A percentile compares a stretch with the other conserved stretches of the same genome.
phyloP scores from a whole-genome alignment of 768 basidiomycete species.

The Serendipita sp. region DNA sequence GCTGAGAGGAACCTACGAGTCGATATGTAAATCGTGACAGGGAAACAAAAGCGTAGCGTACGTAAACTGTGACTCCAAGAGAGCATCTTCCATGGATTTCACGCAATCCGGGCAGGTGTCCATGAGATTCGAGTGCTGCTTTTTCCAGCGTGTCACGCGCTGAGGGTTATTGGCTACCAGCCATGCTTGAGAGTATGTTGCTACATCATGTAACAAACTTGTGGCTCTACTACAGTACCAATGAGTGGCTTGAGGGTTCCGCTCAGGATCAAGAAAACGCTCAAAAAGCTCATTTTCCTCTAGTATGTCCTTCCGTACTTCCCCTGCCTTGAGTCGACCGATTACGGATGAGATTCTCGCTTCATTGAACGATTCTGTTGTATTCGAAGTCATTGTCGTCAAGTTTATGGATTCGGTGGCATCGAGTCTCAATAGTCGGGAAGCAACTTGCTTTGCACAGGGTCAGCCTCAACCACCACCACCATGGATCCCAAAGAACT shows the following conservation, averaged over 20 bases:
- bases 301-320: background rate
- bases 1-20: background rate
- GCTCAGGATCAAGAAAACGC: background rate
- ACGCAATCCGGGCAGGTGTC: background rate
- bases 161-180: background rate
- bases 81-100: background rate
- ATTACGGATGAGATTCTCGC: background rate
- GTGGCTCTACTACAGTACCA: background rate
- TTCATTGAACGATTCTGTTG: background rate
- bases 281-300: background rate
- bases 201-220: background rate
- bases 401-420: background rate
- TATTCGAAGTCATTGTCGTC: background rate
- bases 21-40: background rate
- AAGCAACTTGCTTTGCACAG: background rate
- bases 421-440: background rate
- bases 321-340: background rate
- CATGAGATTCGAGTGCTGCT: background rate
- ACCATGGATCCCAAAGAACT: slow-evolving; percentile 41
- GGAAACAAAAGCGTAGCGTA: background rate
- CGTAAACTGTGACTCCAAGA: background rate
- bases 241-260: background rate
- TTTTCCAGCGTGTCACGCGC: background rate
- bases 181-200: background rate
- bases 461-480: background rate